Percentiles rank a stretch among this genome's conserved stretches.
phyloP scores from a whole-genome alignment of 1,284 basidiomycete genomes.

The Marasmius tenuissimus region DNA sequence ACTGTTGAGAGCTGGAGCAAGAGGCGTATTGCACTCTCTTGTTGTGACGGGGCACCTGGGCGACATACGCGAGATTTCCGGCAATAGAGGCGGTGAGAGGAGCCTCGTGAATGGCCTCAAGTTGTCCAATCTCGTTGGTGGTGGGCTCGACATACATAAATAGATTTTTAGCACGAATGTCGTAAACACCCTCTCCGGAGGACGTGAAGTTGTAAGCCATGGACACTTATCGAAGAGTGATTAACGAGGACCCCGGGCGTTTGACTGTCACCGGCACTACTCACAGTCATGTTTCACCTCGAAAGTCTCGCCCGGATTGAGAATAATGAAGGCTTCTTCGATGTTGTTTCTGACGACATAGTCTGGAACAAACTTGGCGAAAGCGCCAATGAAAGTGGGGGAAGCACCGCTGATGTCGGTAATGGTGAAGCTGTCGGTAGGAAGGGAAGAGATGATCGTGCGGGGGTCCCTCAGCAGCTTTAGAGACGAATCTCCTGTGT shows the following conservation, averaged over 20 bases:
- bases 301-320: constrained; percentile 43
- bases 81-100: constrained; percentile 34
- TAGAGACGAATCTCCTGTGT: constrained; percentile 47
- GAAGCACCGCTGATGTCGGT: constrained; percentile 31
- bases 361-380: constrained; percentile 34
- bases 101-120: constrained; percentile 13
- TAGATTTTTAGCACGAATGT: constrained; percentile 39
- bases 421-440: constrained; percentile 45
- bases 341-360: constrained; percentile 19
- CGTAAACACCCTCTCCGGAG: constrained; percentile 39
- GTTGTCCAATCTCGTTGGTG: constrained; percentile 19
- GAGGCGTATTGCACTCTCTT: constrained; percentile 39
- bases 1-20: constrained; percentile 40
- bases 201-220: constrained; percentile 47
- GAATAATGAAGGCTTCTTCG: constrained; percentile 32
- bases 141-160: constrained; percentile 40
- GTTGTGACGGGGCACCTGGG: constrained; percentile 25
- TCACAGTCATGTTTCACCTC: constrained; percentile 42
- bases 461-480: constrained; percentile 47
- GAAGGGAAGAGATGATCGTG: constrained; percentile 36
- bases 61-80: constrained; percentile 29
- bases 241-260: not conserved
- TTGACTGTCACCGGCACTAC: constrained; percentile 14
- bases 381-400: constrained; percentile 41
- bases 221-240: constrained; percentile 31